Conservation (phyloP, 768 basidiomycete genomes). For the Podaxis sp. region DNA sequence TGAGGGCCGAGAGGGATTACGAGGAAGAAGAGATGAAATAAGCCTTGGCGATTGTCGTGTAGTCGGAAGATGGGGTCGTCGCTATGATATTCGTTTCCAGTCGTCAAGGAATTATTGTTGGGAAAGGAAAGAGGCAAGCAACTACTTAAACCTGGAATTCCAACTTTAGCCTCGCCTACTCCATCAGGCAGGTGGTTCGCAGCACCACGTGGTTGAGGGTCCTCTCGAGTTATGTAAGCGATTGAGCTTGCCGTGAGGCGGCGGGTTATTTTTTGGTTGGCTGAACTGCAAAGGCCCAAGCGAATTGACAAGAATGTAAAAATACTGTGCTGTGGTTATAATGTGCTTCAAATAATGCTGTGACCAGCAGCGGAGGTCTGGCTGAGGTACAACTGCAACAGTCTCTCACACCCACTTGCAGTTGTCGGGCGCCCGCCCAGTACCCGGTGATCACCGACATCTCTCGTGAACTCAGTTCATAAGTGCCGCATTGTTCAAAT, state of each 20-base stretch:
- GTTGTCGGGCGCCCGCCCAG: not conserved
- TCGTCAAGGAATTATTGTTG: constrained; percentile 9
- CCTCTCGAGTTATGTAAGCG: not conserved
- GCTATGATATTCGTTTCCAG: constrained; percentile 12
- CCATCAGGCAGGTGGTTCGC: not conserved
- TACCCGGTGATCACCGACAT: not conserved
- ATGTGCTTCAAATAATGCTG: not conserved
- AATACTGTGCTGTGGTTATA: not conserved
- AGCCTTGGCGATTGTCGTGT: not conserved
- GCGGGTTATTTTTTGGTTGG: not conserved
- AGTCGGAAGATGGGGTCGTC: not conserved
- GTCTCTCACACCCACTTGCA: not conserved
- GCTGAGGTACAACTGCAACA: not conserved
- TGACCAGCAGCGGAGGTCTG: no score
- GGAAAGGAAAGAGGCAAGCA: not conserved
- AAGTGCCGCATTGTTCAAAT: not conserved
- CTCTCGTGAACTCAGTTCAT: not conserved
- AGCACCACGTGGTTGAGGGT: not conserved
- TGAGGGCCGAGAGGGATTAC: not conserved
- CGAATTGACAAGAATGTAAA: not conserved
- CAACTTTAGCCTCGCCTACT: not conserved
- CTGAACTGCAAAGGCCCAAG: not conserved
- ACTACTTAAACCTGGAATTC: constrained; percentile 1
- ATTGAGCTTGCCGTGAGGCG: not conserved
- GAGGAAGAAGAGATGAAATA: not conserved